phyloP scores from a whole-genome alignment of 768 basidiomycete genomes.

The Tulasnella sp. region DNA sequence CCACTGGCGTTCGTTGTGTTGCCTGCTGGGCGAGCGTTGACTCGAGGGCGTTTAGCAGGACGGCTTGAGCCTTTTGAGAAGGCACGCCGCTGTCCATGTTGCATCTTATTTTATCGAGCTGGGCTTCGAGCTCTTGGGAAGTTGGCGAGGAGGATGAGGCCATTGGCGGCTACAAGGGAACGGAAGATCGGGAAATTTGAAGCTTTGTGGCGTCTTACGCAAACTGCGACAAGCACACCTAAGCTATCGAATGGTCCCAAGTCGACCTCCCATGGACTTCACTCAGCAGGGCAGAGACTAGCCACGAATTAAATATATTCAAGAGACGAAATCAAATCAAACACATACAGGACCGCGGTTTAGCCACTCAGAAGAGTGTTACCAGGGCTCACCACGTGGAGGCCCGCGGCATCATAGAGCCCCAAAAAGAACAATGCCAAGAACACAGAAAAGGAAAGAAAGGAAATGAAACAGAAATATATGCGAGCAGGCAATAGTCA shows the following conservation, averaged over 20 bases:
- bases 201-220: not conserved
- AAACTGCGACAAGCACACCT: not conserved
- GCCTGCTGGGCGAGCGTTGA: slow-evolving; percentile 63
- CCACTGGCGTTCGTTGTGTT: slow-evolving; percentile 65
- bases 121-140: slow-evolving; percentile 22
- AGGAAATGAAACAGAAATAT: not conserved
- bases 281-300: too few species aligned
- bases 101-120: slow-evolving; percentile 74
- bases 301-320: too few species aligned
- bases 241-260: not conserved
- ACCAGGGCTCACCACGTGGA: too few species aligned
- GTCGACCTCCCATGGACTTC: too few species aligned
- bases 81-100: slow-evolving; percentile 72
- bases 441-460: not conserved
- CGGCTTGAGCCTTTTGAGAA: slow-evolving; percentile 85
- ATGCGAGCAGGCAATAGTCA: not conserved
- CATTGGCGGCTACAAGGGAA: not conserved
- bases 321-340: too few species aligned
- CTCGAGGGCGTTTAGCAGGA: slow-evolving; percentile 77
- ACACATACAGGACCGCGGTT: too few species aligned
- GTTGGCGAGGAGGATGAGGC: not conserved
- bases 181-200: not conserved
- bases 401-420: too few species aligned
- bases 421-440: not conserved
- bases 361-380: too few species aligned